Percentiles rank a stretch among this genome's conserved stretches.
Conservation (phyloP, 1,139 yeast genomes). For the Diutina sp. region DNA sequence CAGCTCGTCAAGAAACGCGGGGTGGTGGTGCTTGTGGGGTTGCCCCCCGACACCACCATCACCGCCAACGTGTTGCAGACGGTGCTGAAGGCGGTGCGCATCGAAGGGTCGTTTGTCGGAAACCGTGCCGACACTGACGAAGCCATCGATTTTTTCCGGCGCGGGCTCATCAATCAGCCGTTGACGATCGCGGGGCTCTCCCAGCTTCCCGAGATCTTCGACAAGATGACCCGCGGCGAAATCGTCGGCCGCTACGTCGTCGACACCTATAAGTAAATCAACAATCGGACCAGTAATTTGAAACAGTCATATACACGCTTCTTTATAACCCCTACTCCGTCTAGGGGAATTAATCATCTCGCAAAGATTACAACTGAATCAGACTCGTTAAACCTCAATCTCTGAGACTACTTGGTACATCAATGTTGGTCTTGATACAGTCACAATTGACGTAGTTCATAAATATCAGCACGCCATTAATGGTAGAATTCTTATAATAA, state of each 20-base stretch:
- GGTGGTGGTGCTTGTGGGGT: slow-evolving; percentile 69
- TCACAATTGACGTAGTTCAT: too few relatives aligned
- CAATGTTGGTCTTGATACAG: too few relatives aligned
- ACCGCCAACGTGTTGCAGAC: slow-evolving; percentile 50
- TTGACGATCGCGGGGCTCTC: slow-evolving; percentile 54
- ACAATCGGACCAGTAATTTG: too few relatives aligned
- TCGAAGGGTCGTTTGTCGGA: slow-evolving; percentile 71
- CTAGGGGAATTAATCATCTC: too few relatives aligned
- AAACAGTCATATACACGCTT: background rate
- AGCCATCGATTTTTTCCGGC: slow-evolving; percentile 58
- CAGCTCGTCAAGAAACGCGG: slow-evolving; percentile 64
- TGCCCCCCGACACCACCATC: slow-evolving; percentile 61
- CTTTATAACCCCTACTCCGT: too few relatives aligned
- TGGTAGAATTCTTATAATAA: too few relatives aligned
- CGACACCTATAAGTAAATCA: slow-evolving; percentile 33
- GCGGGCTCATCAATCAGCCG: slow-evolving; percentile 60
- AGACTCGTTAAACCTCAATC: too few relatives aligned
- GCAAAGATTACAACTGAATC: too few relatives aligned
- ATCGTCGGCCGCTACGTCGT: slow-evolving; percentile 64
- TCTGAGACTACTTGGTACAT: too few relatives aligned
- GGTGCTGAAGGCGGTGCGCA: slow-evolving; percentile 51
- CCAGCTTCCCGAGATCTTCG: slow-evolving; percentile 46
- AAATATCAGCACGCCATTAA: too few relatives aligned
- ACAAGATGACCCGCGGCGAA: slow-evolving; percentile 59
- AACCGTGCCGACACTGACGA: slow-evolving; percentile 72